Evolutionary conservation across 371 early-diverging fungal genomes (phyloP).

Genomic region (Rhizopus delemar): DNA sequence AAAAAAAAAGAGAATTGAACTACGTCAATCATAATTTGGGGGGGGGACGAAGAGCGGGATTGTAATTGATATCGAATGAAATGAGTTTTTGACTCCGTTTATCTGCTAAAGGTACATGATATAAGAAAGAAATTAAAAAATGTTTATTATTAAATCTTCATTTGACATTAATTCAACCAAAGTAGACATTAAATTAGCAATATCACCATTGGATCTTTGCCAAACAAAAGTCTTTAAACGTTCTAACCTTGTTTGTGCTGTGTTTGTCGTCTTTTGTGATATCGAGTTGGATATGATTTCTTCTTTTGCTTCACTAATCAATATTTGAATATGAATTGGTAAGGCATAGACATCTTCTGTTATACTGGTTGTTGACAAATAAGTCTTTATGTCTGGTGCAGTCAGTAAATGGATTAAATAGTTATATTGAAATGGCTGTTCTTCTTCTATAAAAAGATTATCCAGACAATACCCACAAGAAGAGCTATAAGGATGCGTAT

Average conservation of each 20-base stretch:
- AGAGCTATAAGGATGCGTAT: slow-evolving; percentile 16
- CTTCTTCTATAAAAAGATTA: slow-evolving; percentile 6
- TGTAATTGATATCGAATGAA: too few relatives aligned
- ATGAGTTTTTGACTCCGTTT: too few relatives aligned
- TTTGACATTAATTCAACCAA: slow-evolving; percentile 35
- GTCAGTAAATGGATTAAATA: slow-evolving; percentile 40
- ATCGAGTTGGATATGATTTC: slow-evolving; percentile 29
- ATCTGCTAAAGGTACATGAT: too few relatives aligned
- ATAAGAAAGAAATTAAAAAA: not conserved
- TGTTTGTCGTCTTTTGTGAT: slow-evolving; percentile 5
- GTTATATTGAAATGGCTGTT: slow-evolving; percentile 25
- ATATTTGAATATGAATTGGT: slow-evolving; percentile 36
- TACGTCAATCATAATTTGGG: too few relatives aligned
- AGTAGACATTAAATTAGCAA: slow-evolving; percentile 32
- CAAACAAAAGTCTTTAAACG: slow-evolving; percentile 25
- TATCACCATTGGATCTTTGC: slow-evolving; percentile 34
- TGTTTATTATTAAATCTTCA: slow-evolving; percentile 27
- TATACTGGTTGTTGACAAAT: slow-evolving; percentile 28
- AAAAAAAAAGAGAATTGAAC: too few relatives aligned
- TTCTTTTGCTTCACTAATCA: slow-evolving; percentile 45
- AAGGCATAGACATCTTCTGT: slow-evolving; percentile 40
- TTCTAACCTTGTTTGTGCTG: slow-evolving; percentile 28
- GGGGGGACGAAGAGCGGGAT: too few relatives aligned
- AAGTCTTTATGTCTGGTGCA: slow-evolving; percentile 39
- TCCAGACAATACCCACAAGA: slow-evolving; percentile 22